phyloP scores from a whole-genome alignment of 225 moss, liverwort and hornwort genomes.

The Polytrichum formosum region DNA sequence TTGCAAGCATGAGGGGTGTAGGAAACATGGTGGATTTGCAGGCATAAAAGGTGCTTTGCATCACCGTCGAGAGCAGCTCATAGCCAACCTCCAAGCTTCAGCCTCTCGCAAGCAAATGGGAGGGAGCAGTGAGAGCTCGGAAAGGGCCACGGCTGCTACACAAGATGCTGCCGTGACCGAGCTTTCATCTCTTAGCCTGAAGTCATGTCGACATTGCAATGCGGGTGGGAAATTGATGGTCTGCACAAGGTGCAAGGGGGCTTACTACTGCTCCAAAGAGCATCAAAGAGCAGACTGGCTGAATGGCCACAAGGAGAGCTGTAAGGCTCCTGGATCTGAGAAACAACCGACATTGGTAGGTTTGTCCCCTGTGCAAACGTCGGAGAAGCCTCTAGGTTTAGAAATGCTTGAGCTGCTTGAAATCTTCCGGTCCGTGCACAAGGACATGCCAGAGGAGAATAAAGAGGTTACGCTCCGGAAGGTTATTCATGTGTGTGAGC shows the following conservation, averaged over 20 bases:
- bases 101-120: constrained; percentile 23
- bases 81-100: constrained; percentile 18
- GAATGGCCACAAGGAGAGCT: constrained; percentile 42
- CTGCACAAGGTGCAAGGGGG: constrained; percentile 41
- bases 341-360: not conserved
- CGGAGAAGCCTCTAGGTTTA: constrained; percentile 31
- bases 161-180: constrained; percentile 25
- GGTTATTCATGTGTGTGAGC: constrained; percentile 45
- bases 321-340: constrained; percentile 24
- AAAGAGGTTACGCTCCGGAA: constrained; percentile 50
- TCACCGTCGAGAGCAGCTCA: constrained; percentile 38
- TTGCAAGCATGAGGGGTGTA: constrained; percentile 18
- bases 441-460: constrained; percentile 49
- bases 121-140: constrained; percentile 17
- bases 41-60: constrained; percentile 36
- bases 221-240: constrained; percentile 43
- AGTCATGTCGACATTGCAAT: constrained; percentile 39
- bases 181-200: constrained; percentile 28
- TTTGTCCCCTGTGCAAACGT: constrained; percentile 20
- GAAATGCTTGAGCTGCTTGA: constrained; percentile 47
- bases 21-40: constrained; percentile 23
- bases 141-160: constrained; percentile 15
- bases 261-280: constrained; percentile 47
- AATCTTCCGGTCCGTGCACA: constrained; percentile 44
- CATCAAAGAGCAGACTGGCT: constrained; percentile 48